A percentile compares a stretch with the other conserved stretches of the same genome.
These are phyloP conservation scores for Uncinocarpus reesii DNA, from an alignment of 2,329 filamentous ascomycete genomes.

Conservation along the genomic window DNA sequence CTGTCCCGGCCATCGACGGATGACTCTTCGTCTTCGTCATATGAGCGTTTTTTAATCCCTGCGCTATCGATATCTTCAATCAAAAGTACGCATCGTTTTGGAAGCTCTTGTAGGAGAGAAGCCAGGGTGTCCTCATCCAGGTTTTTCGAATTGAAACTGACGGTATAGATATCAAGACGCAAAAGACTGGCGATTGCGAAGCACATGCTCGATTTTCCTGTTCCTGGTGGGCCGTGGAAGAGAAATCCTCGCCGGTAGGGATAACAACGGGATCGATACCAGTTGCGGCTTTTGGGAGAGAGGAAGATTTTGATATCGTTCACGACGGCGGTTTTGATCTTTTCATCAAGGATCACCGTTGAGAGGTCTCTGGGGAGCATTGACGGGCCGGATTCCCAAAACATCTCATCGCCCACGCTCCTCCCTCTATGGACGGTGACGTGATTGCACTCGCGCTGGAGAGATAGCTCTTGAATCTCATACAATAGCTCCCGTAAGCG, in stretches of 20 bases:
- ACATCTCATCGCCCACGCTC: too few relatives aligned
- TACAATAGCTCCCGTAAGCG: background rate
- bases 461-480: background rate
- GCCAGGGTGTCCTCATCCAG: conserved; percentile 57
- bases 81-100: conserved; percentile 59
- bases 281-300: conserved; percentile 46
- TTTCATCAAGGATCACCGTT: conserved; percentile 45
- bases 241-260: conserved; percentile 78
- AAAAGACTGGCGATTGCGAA: conserved; percentile 61
- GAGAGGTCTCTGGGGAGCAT: conserved; percentile 43
- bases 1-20: conserved; percentile 10
- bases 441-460: background rate
- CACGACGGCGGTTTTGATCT: conserved; percentile 42
- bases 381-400: conserved; percentile 17
- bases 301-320: conserved; percentile 49
- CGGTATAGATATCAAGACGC: conserved; percentile 60
- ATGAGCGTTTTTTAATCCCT: conserved; percentile 50
- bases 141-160: conserved; percentile 53
- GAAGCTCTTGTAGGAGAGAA: conserved; percentile 55
- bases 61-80: conserved; percentile 69
- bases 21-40: conserved; percentile 20
- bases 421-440: too few relatives aligned
- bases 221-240: conserved; percentile 68
- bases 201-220: conserved; percentile 64
- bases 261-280: conserved; percentile 74